Conservation (phyloP, 345 rosid genomes). For the Dipteronia sinensis region DNA sequence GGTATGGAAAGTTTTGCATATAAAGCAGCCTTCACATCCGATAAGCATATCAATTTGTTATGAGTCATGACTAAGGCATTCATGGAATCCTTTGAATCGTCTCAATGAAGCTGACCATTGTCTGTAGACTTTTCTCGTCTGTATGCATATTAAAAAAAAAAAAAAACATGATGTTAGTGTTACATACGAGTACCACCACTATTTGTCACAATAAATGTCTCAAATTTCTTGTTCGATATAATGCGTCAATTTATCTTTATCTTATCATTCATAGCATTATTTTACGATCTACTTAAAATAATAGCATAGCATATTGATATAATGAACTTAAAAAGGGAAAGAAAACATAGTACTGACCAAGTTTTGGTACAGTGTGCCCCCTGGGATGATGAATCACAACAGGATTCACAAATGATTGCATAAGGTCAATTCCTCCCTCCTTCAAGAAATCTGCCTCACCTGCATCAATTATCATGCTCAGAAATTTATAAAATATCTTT, state of each 20-base stretch:
- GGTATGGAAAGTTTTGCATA: no score
- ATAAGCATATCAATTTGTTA: not conserved
- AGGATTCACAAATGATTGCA: constrained; percentile 53
- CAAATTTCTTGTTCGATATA: no score
- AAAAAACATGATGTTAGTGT: no score
- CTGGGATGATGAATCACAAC: constrained; percentile 52
- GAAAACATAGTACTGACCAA: constrained; percentile 36
- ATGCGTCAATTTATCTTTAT: no score
- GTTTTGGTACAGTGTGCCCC: constrained; percentile 51
- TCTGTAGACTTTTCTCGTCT: constrained; percentile 33
- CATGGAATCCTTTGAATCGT: constrained; percentile 27
- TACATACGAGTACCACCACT: not conserved
- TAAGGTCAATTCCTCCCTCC: constrained; percentile 34
- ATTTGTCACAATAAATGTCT: no score
- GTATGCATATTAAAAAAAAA: not conserved
- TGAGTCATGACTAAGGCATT: not conserved
- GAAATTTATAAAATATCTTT: not conserved
- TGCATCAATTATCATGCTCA: constrained; percentile 22
- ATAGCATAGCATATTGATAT: not conserved
- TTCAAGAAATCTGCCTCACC: constrained; percentile 57
- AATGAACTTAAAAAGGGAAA: not conserved
- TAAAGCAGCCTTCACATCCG: not conserved
- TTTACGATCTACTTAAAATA: no score
- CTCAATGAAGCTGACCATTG: constrained; percentile 34
- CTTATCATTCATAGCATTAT: no score